These are phyloP conservation scores for Vanderwaltozyma yarrowii DNA, from an alignment of 805 yeast species.

Conservation along the genomic window DNA sequence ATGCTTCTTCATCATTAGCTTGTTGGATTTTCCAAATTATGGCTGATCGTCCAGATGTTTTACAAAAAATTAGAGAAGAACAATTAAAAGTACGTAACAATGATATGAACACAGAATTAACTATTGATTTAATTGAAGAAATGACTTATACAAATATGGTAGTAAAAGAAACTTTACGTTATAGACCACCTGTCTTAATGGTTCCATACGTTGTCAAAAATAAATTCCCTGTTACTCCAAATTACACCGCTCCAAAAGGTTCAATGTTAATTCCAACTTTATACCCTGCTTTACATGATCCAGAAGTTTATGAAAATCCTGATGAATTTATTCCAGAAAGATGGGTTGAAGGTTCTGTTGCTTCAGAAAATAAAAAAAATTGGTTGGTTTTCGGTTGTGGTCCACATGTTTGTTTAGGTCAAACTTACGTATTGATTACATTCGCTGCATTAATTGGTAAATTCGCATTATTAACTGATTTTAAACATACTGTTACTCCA, in stretches of 20 bases:
- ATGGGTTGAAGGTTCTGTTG: conserved; percentile 75
- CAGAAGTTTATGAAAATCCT: conserved; percentile 91
- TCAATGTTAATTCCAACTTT: conserved; percentile 93
- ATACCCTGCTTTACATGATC: conserved; percentile 95
- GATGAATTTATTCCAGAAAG: conserved; percentile 93
- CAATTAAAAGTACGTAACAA: conserved; percentile 75
- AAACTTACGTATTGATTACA: conserved; percentile 83
- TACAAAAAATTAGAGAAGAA: conserved; percentile 80
- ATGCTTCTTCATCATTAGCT: conserved; percentile 92
- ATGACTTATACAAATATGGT: conserved; percentile 88
- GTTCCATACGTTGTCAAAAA: conserved; percentile 93
- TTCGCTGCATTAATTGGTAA: conserved; percentile 89
- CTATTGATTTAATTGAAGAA: conserved; percentile 64
- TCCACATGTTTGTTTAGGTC: conserved; percentile 93
- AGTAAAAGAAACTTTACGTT: conserved; percentile 84
- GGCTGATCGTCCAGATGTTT: conserved; percentile 91
- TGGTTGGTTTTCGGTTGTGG: conserved; percentile 98
- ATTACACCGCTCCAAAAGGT: conserved; percentile 91
- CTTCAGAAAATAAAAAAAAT: conserved; percentile 68
- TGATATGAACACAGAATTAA: conserved; percentile 53
- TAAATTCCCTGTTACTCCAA: conserved; percentile 70
- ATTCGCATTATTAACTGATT: conserved; percentile 69
- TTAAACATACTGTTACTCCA: conserved; percentile 74
- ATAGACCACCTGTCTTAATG: conserved; percentile 97
- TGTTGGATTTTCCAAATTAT: conserved; percentile 97